Conservation (phyloP, 2,329 filamentous ascomycete species). For the Xylaria sp. region DNA sequence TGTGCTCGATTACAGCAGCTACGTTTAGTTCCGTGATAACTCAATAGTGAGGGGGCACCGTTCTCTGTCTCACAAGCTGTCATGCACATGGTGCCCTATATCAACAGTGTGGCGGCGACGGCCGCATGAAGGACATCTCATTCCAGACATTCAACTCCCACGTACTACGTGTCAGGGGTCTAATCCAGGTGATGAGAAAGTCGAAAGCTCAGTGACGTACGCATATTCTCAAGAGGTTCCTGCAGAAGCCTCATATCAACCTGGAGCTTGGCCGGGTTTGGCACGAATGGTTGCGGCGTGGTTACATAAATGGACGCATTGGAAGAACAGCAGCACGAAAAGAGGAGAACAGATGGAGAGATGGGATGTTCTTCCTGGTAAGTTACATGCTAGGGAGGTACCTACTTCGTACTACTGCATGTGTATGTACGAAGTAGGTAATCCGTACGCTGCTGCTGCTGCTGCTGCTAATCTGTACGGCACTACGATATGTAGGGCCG, state of each 20-base stretch:
- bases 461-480: too few species aligned
- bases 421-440: too few species aligned
- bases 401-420: too few species aligned
- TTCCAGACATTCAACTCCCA: background rate
- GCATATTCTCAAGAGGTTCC: slow-evolving; percentile 10
- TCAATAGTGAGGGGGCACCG: background rate
- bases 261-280: background rate
- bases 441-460: too few species aligned
- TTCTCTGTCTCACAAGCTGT: background rate
- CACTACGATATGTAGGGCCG: too few species aligned
- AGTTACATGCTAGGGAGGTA: too few species aligned
- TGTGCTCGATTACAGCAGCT: background rate
- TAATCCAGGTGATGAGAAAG: background rate
- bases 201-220: background rate
- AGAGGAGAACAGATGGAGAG: background rate
- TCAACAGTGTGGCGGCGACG: background rate
- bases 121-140: background rate
- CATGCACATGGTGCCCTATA: background rate
- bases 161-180: background rate
- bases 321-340: background rate
- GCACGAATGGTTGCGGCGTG: slow-evolving; percentile 8
- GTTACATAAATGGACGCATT: slow-evolving; percentile 8
- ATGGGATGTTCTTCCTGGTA: too few species aligned
- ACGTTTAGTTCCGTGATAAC: too few species aligned
- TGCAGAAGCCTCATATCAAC: slow-evolving; percentile 7